A percentile compares a stretch with the other conserved stretches of the same genome.
These are phyloP conservation scores for Trametes villosa DNA, from an alignment of 768 basidiomycete species.

Conservation along the genomic window DNA sequence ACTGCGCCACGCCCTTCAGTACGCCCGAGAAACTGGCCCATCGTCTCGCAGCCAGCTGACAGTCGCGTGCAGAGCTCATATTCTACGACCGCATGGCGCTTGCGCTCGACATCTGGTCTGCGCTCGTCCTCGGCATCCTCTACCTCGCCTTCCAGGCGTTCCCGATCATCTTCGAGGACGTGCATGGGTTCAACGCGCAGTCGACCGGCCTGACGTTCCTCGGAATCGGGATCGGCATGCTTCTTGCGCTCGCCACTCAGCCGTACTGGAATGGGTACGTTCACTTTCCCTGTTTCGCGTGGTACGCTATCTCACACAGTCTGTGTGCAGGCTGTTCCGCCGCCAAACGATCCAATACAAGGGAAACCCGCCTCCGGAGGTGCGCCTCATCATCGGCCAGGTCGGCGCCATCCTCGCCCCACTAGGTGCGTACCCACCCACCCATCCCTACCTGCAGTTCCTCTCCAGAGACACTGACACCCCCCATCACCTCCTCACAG, in stretches of 20 bases:
- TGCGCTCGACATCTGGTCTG: slow-evolving; percentile 66
- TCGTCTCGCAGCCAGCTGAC: too few relatives aligned
- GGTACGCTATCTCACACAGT: not conserved
- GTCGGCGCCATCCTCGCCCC: slow-evolving; percentile 70
- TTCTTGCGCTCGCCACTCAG: slow-evolving; percentile 42
- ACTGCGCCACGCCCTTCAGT: slow-evolving; percentile 77
- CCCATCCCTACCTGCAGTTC: slow-evolving; percentile 5
- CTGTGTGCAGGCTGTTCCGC: slow-evolving; percentile 32
- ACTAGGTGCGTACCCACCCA: not conserved
- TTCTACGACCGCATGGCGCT: slow-evolving; percentile 77
- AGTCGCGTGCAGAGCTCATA: slow-evolving; percentile 54
- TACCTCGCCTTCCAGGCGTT: slow-evolving; percentile 61
- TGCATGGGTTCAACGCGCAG: slow-evolving; percentile 59
- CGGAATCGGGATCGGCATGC: slow-evolving; percentile 54
- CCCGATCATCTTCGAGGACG: slow-evolving; percentile 52
- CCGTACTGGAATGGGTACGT: slow-evolving; percentile 50
- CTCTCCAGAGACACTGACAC: too few relatives aligned
- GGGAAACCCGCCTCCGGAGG: slow-evolving; percentile 65
- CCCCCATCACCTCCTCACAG: slow-evolving; percentile 35
- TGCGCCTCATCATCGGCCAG: slow-evolving; percentile 66
- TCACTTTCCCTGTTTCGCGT: too few relatives aligned
- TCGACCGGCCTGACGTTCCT: slow-evolving; percentile 52
- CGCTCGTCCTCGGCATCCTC: slow-evolving; percentile 47
- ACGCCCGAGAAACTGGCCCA: too few relatives aligned
- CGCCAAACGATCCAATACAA: slow-evolving; percentile 43